Percentiles rank a stretch among this genome's conserved stretches.
phyloP scores from a whole-genome alignment of 495 filamentous ascomycete genomes.

The Daldinia childiae region DNA sequence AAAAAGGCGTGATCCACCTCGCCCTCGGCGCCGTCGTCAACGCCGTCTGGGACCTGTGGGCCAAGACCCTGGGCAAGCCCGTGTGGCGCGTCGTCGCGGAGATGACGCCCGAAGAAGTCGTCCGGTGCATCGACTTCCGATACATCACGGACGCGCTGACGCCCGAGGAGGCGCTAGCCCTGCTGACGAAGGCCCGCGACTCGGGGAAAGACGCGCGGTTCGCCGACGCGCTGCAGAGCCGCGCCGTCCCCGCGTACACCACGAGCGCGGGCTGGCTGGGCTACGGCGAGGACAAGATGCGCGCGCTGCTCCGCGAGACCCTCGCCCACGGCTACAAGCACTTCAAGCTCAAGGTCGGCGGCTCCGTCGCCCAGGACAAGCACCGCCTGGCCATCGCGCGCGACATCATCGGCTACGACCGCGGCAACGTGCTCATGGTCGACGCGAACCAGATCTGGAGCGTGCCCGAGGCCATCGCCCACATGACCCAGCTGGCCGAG shows the following conservation, averaged over 20 bases:
- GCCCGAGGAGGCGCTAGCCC: constrained; percentile 79
- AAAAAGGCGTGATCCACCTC: constrained; percentile 94
- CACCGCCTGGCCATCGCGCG: constrained; percentile 76
- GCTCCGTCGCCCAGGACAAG: constrained; percentile 73
- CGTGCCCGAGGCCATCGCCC: constrained; percentile 87
- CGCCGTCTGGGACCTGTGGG: constrained; percentile 95
- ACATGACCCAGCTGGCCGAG: constrained; percentile 83
- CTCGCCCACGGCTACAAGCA: constrained; percentile 79
- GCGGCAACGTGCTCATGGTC: constrained; percentile 90
- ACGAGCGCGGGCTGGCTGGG: constrained; percentile 94
- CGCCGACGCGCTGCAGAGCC: constrained; percentile 71
- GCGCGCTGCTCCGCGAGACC: constrained; percentile 73
- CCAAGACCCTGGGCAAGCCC: constrained; percentile 83
- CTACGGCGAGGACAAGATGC: constrained; percentile 89
- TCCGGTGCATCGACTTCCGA: constrained; percentile 88
- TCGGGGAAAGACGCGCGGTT: constrained; percentile 75
- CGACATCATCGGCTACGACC: constrained; percentile 84
- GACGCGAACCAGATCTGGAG: constrained; percentile 97
- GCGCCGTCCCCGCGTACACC: constrained; percentile 89
- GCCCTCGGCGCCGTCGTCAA: constrained; percentile 92
- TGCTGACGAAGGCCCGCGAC: constrained; percentile 68
- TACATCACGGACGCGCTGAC: constrained; percentile 96
- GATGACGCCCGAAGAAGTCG: constrained; percentile 87
- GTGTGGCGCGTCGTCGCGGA: constrained; percentile 91
- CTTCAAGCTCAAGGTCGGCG: constrained; percentile 94